Conservation (phyloP, 225 moss, liverwort and hornwort species). For the Neckera pumila region DNA sequence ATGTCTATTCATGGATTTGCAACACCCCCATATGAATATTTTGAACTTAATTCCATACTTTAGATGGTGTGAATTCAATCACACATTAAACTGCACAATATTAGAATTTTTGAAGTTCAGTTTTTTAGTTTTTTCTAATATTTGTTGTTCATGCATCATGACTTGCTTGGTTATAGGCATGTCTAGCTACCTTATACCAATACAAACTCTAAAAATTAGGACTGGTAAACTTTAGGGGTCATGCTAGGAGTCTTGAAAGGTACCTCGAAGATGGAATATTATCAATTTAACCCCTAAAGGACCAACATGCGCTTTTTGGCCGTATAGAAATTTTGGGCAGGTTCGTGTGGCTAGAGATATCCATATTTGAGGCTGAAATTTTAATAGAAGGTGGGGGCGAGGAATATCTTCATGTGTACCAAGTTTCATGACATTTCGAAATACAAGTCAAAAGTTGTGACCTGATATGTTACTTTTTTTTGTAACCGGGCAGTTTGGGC, state of each 20-base stretch:
- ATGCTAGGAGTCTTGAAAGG: not conserved
- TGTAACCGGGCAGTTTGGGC: too few relatives aligned
- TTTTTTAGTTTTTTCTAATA: not conserved
- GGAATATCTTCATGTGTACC: too few relatives aligned
- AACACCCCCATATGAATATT: fast-evolving
- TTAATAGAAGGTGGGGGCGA: too few relatives aligned
- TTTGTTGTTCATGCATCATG: fast-evolving
- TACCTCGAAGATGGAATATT: not conserved
- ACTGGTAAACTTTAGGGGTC: not conserved
- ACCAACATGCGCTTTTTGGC: too few relatives aligned
- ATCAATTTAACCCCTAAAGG: too few relatives aligned
- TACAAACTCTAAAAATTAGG: not conserved
- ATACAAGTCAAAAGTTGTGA: too few relatives aligned
- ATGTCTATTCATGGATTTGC: not conserved
- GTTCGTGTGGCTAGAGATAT: too few relatives aligned
- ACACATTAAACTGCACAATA: fast-evolving
- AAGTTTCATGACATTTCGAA: too few relatives aligned
- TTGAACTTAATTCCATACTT: fast-evolving
- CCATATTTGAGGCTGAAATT: too few relatives aligned
- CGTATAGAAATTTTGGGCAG: too few relatives aligned
- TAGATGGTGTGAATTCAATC: fast-evolving
- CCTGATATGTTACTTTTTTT: too few relatives aligned
- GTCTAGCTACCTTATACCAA: not conserved
- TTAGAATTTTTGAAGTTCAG: not conserved
- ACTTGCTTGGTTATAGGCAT: not conserved